These are phyloP conservation scores for Coriolopsis trogii DNA, from an alignment of 1,284 basidiomycete genomes.

Conservation along the genomic window DNA sequence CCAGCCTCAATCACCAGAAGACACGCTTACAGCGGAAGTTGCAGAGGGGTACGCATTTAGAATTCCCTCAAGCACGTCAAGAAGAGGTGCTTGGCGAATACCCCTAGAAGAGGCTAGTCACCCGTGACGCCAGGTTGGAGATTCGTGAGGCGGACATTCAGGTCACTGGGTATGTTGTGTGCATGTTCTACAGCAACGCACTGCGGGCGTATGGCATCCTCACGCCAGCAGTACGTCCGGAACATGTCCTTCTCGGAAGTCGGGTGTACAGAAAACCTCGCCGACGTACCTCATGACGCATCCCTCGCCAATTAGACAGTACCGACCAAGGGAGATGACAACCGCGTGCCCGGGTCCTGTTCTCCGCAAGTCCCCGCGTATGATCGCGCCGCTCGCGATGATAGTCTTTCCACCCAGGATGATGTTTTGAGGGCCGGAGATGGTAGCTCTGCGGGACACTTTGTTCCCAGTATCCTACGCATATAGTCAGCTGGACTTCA, in stretches of 20 bases:
- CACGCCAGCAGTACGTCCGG: background rate
- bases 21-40: too few relatives aligned
- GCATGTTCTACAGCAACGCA: too few relatives aligned
- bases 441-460: constrained; percentile 91
- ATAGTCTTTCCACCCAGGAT: constrained; percentile 97
- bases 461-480: constrained; percentile 53
- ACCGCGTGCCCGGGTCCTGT: constrained; percentile 89
- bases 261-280: too few relatives aligned
- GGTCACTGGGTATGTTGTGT: too few relatives aligned
- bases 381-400: constrained; percentile 86
- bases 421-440: constrained; percentile 95
- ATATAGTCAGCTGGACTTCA: constrained; percentile 3
- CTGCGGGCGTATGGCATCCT: too few relatives aligned
- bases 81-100: too few relatives aligned
- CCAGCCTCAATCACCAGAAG: too few relatives aligned
- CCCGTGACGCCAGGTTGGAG: too few relatives aligned
- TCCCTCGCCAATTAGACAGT: constrained; percentile 89
- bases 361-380: constrained; percentile 86
- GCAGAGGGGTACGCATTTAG: too few relatives aligned
- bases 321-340: constrained; percentile 90
- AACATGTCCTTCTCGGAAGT: background rate
- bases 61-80: too few relatives aligned
- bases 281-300: constrained; percentile 84
- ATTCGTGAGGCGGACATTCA: too few relatives aligned
- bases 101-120: too few relatives aligned